Base-by-base conservation (phyloP, 2,329 filamentous ascomycete species). In the Pezicula carpinea region DNA sequence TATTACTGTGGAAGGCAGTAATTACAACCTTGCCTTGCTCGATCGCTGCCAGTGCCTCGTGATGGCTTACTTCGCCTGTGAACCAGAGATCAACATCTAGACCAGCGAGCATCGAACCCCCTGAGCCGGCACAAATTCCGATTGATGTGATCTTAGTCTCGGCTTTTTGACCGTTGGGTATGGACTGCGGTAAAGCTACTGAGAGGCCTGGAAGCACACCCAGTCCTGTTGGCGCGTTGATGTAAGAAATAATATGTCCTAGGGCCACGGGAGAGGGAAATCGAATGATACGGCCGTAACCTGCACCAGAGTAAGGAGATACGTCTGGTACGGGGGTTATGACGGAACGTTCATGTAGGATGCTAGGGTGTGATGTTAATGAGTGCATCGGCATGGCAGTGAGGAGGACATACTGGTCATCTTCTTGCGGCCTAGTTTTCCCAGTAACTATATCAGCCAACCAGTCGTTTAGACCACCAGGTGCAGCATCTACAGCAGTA, bases 11-110 rank as follows among this genome's bases (percentile, higher is more conserved):
- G 59, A 96, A 95, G 40, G 95, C 76, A 34, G 85, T 86, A 43
- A 97, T 79, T 1, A 97, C 87, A 46, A 82, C 85, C 53, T 84
- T 84, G 1, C 91, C 91, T 49, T 83, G 79, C 71, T 96, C 91
- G 22, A 87, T 89, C 1, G 90, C 89, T 33, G 87, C 81, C 48
- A 99, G 76, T 3, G 92, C 90, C 53, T 93, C 89, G 64, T 99
- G 93, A 64, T 99, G 93, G 59, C 82, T 87, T 74, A 97, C 80
- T 70, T 99, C 93, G 2, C 93, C 93, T 0, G 89, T 97, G 57
- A 99, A 87, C 4, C 95, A 69, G 33, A 97, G 66, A 60, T 96
- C 89, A 0, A 90, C 89, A 35, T 79, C 72, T 3, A 83, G 72
- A 34, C 77, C 76, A 52, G 82, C 80, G 49, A 96, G 78, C 17